Conservation (phyloP, 768 basidiomycete genomes). For the Kwoniella europaea region DNA sequence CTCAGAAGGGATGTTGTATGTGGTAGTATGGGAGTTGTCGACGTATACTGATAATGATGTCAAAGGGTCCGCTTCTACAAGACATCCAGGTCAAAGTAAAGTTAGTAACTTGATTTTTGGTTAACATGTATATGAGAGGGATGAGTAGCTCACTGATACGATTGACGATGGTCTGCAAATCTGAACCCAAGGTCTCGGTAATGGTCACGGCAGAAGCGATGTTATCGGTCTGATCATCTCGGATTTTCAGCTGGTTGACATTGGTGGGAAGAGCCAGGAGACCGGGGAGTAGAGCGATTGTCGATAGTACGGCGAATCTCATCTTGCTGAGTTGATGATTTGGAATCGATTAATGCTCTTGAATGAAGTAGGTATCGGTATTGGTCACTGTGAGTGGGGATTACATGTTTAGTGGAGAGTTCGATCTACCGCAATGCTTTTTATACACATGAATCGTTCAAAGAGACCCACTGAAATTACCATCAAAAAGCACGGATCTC, state of each 20-base stretch:
- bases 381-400: not conserved
- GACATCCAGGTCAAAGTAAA: not conserved
- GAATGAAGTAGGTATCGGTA: not conserved
- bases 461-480: no score
- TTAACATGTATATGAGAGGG: not conserved
- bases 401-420: not conserved
- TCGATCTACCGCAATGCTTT: no score
- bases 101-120: not conserved
- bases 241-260: not conserved
- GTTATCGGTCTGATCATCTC: not conserved
- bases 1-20: not conserved
- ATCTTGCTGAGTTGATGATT: not conserved
- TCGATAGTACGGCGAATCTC: conserved; percentile 2
- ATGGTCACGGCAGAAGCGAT: not conserved
- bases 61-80: conserved; percentile 2
- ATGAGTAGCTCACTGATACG: not conserved
- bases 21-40: conserved; percentile 9
- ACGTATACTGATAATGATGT: not conserved
- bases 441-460: no score
- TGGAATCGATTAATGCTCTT: not conserved
- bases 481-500: no score
- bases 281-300: not conserved
- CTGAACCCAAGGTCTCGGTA: not conserved
- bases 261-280: not conserved
- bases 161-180: conserved; percentile 2